phyloP scores from a whole-genome alignment of 257 asterid species.

The Misopates orontium region DNA sequence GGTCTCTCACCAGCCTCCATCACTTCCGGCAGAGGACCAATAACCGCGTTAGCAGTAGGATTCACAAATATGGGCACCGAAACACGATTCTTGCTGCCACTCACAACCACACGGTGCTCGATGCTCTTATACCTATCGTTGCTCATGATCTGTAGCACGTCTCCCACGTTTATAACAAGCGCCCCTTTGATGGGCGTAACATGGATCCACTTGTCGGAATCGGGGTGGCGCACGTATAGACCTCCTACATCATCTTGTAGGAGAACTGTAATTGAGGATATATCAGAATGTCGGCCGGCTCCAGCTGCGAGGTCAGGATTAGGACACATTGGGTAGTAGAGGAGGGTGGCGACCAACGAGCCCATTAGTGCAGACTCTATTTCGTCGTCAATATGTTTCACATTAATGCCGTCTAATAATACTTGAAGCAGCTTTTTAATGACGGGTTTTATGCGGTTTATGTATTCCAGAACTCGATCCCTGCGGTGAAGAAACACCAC shows the following conservation, averaged over 20 bases:
- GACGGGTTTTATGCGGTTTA: conserved; percentile 44
- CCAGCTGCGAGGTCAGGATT: conserved; percentile 53
- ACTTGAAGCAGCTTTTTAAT: conserved; percentile 38
- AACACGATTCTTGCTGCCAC: conserved; percentile 37
- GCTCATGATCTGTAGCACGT: conserved; percentile 54
- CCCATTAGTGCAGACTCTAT: conserved; percentile 46
- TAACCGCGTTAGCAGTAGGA: conserved; percentile 38
- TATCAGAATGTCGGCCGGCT: conserved; percentile 51
- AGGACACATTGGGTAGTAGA: conserved; percentile 50
- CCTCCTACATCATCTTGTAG: conserved; percentile 66
- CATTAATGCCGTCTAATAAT: conserved; percentile 43
- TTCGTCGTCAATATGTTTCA: conserved; percentile 36
- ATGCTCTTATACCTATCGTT: conserved; percentile 52
- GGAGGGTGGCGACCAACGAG: conserved; percentile 29
- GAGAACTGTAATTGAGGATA: conserved; percentile 50
- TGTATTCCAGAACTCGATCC: conserved; percentile 48
- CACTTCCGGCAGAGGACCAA: conserved; percentile 47
- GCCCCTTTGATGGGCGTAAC: conserved; percentile 48
- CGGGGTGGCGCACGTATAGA: conserved; percentile 41
- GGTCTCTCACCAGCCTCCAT: conserved; percentile 45
- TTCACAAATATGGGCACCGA: conserved; percentile 52
- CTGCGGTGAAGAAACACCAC: conserved; percentile 23
- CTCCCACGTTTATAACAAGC: conserved; percentile 48
- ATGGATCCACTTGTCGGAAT: conserved; percentile 44
- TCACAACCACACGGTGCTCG: conserved; percentile 54